Percentiles rank a stretch among this genome's conserved stretches.
phyloP scores from a whole-genome alignment of 306 rosid species.

The Clitoria ternatea region DNA sequence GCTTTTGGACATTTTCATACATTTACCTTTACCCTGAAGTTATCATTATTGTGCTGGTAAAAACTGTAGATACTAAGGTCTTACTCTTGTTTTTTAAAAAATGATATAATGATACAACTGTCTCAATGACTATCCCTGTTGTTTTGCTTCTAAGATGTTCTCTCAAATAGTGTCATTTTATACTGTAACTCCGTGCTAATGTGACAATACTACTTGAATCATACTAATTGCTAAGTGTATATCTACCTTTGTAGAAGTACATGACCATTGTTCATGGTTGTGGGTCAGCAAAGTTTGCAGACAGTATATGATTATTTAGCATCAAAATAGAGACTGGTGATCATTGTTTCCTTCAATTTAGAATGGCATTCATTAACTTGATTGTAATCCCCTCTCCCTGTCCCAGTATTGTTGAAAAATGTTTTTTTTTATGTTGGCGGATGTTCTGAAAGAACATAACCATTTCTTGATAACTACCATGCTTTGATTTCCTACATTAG shows the following conservation, averaged over 20 bases:
- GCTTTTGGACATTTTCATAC: neutral
- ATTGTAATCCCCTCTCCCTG: neutral
- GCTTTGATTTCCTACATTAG: neutral
- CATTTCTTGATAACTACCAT: constrained; percentile 1
- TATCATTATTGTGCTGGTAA: neutral
- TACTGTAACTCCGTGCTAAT: neutral
- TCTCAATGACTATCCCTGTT: neutral
- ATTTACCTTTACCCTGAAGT: neutral
- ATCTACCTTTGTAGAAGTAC: neutral
- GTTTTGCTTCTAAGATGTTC: constrained; percentile 1
- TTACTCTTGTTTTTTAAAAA: neutral
- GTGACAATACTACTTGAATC: neutral
- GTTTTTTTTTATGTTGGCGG: neutral
- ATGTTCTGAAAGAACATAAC: neutral
- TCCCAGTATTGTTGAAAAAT: neutral
- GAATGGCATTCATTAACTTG: neutral
- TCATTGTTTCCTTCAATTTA: constrained; percentile 11
- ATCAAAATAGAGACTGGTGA: neutral
- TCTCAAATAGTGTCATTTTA: constrained; percentile 15
- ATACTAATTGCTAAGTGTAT: neutral
- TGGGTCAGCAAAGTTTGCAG: neutral
- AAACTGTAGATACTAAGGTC: neutral
- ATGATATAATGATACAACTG: neutral
- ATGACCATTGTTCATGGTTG: neutral
- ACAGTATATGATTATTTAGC: constrained; percentile 4